Base-by-base conservation (phyloP, 331 rosid species). In the Rhamnella rubrinervis region DNA sequence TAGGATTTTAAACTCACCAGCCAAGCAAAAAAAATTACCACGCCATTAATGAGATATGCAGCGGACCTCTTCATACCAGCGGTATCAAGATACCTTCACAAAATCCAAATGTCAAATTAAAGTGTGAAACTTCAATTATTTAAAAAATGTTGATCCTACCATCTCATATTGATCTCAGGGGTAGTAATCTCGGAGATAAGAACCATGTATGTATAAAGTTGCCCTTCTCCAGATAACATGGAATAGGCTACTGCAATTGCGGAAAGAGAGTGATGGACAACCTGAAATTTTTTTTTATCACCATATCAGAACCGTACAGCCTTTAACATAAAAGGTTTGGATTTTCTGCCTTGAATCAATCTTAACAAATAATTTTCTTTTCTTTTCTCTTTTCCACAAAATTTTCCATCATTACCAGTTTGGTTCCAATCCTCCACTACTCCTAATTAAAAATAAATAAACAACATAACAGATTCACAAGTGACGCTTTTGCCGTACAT, bases 91-190 rank as follows among this genome's bases (percentile, higher is more conserved):
- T 73, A 83, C 87, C 87, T 83, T 76, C 73, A 80, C 44, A 53
- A 66, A 67, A 60, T 17, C 58, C 31, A 69, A 71, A 75, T 52
- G 19, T 57, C 35, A 52, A 31, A 63, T 62, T 41, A 66, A 21
- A 40, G 6, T 9, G 19, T 23, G 5, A n/a, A 47, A 62, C 23
- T 5, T 21, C 39, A 21, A 13, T 16, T 55, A 58, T 38, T 18
- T 6, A 52, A 20, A 35, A 50, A 26, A 26, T 66, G 21, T 15
- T 39, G 7, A 52, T 26, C 69, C 58, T 70, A 80, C 87, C 87
- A 83, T 83, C 87, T 83, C 78, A 83, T 76, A 67, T 83, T 83
- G 64, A 83, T 80, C 75, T 77, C 87, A 35, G 87, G 87, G 63
- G 85, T 83, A 14, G 87, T 83, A 58, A 80, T 63, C 70, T 83